These are phyloP conservation scores for Botrytis byssoidea DNA, from an alignment of 2,329 filamentous ascomycete genomes.

Conservation along the genomic window DNA sequence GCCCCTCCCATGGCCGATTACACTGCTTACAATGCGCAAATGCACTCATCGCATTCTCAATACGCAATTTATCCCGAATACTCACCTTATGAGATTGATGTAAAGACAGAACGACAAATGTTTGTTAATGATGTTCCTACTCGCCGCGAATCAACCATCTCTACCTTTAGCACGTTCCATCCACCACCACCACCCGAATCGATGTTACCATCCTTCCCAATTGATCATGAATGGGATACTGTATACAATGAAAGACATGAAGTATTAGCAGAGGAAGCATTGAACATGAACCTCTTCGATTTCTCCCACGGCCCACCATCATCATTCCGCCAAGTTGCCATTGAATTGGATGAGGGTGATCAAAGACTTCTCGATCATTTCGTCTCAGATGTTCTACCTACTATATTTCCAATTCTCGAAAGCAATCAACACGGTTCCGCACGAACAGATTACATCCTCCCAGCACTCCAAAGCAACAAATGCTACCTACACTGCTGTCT, in stretches of 20 bases:
- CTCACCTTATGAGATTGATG: conserved; percentile 87
- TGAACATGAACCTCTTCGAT: conserved; percentile 80
- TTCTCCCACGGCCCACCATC: conserved; percentile 68
- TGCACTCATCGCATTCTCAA: conserved; percentile 52
- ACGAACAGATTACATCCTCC: conserved; percentile 78
- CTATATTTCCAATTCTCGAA: conserved; percentile 90
- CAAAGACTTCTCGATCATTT: conserved; percentile 88
- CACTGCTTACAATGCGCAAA: conserved; percentile 61
- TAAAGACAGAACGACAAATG: conserved; percentile 93
- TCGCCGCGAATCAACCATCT: conserved; percentile 80
- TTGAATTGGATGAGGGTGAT: conserved; percentile 86
- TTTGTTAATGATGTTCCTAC: conserved; percentile 89
- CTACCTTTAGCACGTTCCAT: conserved; percentile 89
- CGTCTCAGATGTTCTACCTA: conserved; percentile 79
- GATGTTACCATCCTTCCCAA: conserved; percentile 61
- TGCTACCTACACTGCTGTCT: conserved; percentile 94
- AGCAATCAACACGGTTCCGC: conserved; percentile 83
- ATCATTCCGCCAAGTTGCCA: conserved; percentile 64
- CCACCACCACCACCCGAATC: conserved; percentile 70
- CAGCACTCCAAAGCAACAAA: conserved; percentile 86
- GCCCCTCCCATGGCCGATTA: conserved; percentile 54
- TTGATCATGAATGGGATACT: conserved; percentile 71
- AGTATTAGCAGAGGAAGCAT: conserved; percentile 58
- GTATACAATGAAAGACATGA: conserved; percentile 67
- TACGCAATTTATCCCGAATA: conserved; percentile 55